Conservation (phyloP, 2,329 filamentous ascomycete species). For the Aspergillus tanneri region DNA sequence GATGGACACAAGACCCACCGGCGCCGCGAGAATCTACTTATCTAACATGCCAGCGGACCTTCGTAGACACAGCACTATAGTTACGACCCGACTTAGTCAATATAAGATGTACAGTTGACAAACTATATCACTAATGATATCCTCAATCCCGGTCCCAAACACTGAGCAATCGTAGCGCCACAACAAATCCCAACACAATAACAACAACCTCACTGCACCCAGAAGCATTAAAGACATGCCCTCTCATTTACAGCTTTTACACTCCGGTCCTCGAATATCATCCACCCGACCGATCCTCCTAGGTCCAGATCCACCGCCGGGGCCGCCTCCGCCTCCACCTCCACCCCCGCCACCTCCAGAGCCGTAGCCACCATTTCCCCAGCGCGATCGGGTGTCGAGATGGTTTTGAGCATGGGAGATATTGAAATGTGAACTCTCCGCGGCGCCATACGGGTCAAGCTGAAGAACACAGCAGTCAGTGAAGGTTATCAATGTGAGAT, state of each 20-base stretch:
- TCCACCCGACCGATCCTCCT: constrained; percentile 48
- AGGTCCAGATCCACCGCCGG: constrained; percentile 30
- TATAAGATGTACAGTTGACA: neutral
- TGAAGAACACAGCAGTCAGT: constrained; percentile 27
- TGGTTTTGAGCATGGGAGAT: constrained; percentile 31
- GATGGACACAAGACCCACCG: neutral
- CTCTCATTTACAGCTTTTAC: constrained; percentile 39
- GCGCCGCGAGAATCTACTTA: neutral
- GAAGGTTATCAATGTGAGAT: neutral
- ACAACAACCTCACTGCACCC: neutral
- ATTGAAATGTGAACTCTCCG: constrained; percentile 49
- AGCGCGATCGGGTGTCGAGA: constrained; percentile 24
- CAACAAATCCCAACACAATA: no score
- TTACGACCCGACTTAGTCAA: neutral
- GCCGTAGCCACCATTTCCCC: constrained; percentile 23
- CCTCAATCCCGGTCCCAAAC: neutral
- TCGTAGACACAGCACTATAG: no score
- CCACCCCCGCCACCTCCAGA: constrained; percentile 31
- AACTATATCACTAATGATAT: neutral
- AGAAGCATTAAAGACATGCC: neutral
- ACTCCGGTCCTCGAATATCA: constrained; percentile 51
- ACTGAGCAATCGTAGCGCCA: neutral
- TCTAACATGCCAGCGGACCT: no score
- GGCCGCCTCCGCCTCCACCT: constrained; percentile 30
- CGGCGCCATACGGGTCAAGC: constrained; percentile 49